Conservation (phyloP, 495 filamentous ascomycete species). For the Mytilinidion resinicola region DNA sequence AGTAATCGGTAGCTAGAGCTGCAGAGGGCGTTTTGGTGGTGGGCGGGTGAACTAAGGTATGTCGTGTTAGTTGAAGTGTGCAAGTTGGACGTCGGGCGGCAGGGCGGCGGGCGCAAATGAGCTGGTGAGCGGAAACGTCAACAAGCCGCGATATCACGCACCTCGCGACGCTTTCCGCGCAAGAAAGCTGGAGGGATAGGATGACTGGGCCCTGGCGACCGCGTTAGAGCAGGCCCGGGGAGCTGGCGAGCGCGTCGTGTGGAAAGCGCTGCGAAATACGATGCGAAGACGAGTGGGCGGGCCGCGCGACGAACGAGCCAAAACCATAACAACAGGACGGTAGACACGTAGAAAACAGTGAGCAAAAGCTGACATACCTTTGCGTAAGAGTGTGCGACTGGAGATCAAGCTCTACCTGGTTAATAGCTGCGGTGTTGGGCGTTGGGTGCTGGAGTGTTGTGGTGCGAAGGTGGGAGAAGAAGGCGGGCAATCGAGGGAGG, state of each 20-base stretch:
- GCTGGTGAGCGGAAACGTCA: too few relatives aligned
- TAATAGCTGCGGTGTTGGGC: background rate
- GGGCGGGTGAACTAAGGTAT: background rate
- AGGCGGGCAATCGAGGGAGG: background rate
- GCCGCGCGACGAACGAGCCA: background rate
- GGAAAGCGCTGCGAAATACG: background rate
- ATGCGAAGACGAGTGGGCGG: background rate
- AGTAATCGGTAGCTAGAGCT: background rate
- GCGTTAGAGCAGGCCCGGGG: constrained; percentile 11
- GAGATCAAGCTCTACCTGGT: background rate
- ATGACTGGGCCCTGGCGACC: background rate
- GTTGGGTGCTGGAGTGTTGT: constrained; percentile 1
- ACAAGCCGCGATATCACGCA: too few relatives aligned
- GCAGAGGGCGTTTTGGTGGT: background rate
- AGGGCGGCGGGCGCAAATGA: too few relatives aligned
- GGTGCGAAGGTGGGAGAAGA: background rate
- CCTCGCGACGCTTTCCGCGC: too few relatives aligned
- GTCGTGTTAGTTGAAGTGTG: too few relatives aligned
- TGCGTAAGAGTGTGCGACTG: constrained; percentile 7
- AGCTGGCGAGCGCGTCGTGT: constrained; percentile 8
- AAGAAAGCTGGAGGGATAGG: too few relatives aligned
- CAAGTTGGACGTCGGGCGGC: too few relatives aligned
- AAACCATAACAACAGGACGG: background rate
- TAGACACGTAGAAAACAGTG: constrained; percentile 1
- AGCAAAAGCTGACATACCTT: constrained; percentile 4